Evolutionary conservation across 176 grass and related monocot species (phyloP).

Genomic region (Calamus simplicifolius): DNA sequence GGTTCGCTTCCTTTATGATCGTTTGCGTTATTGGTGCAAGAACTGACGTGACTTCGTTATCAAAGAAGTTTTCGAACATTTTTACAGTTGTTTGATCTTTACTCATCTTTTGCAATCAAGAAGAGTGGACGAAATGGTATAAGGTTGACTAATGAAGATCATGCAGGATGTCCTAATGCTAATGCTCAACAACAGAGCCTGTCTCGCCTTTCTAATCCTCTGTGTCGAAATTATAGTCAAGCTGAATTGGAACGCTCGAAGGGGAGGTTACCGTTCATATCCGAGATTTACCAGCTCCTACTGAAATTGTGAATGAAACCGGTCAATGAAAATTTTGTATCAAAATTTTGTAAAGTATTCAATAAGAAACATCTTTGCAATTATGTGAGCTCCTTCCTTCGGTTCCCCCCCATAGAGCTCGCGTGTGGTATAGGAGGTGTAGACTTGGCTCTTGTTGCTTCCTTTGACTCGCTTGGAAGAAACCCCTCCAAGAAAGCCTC

Average conservation of each 20-base stretch:
- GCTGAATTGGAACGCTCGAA: too few relatives aligned
- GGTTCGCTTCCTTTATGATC: neutral
- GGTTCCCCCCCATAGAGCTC: too few relatives aligned
- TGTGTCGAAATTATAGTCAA: too few relatives aligned
- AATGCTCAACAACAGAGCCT: too few relatives aligned
- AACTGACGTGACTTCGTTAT: neutral
- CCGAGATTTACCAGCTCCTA: conserved; percentile 28
- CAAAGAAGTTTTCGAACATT: neutral
- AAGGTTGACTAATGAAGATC: neutral
- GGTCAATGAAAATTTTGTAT: neutral
- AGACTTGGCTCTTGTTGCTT: too few relatives aligned
- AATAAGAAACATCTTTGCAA: too few relatives aligned
- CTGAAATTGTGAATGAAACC: conserved; percentile 30
- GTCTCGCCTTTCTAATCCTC: too few relatives aligned
- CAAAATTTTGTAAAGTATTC: too few relatives aligned
- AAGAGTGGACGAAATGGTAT: neutral
- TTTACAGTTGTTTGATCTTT: neutral
- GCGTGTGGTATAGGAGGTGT: too few relatives aligned
- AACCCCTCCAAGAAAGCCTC: too few relatives aligned
- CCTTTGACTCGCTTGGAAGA: too few relatives aligned
- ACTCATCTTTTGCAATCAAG: neutral
- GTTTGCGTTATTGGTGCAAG: neutral
- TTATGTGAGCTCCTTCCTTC: too few relatives aligned
- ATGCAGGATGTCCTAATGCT: neutral
- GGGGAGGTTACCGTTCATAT: conserved; percentile 27